Conservation (phyloP, 2,329 filamentous ascomycete genomes). For the Periconia sp. region DNA sequence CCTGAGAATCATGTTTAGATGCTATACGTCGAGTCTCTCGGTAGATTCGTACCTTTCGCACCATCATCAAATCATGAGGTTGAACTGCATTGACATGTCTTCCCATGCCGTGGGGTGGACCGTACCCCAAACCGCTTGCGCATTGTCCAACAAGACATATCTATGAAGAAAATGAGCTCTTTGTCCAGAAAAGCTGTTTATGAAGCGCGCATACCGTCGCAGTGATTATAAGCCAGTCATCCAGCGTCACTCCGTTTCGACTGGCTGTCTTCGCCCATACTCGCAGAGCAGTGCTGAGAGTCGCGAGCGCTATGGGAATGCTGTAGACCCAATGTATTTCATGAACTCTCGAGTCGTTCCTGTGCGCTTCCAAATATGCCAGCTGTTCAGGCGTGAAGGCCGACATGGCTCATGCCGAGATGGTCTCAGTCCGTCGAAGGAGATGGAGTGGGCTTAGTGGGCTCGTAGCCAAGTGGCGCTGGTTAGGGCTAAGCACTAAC, state of each 20-base stretch:
- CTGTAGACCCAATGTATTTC: conserved; percentile 37
- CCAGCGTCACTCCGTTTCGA: conserved; percentile 34
- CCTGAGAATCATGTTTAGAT: conserved; percentile 8
- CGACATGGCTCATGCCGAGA: conserved; percentile 18
- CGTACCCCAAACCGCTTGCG: conserved; percentile 28
- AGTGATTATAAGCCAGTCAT: conserved; percentile 35
- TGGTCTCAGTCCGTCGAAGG: neutral
- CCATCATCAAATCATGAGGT: conserved; percentile 28
- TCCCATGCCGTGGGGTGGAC: conserved; percentile 37
- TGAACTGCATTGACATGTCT: conserved; percentile 33
- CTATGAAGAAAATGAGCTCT: conserved; percentile 11
- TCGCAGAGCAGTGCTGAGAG: conserved; percentile 27
- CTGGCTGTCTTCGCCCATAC: conserved; percentile 34
- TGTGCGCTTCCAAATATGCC: conserved; percentile 31
- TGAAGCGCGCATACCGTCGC: conserved; percentile 26
- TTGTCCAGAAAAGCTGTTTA: neutral
- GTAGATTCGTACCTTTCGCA: conserved; percentile 23
- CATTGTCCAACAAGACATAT: conserved; percentile 35
- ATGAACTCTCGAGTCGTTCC: conserved; percentile 26
- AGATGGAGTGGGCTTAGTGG: conserved; percentile 1
- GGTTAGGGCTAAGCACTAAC: conserved; percentile 12
- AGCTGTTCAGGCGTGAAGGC: conserved; percentile 31
- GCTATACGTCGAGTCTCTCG: neutral
- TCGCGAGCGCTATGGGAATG: conserved; percentile 30
- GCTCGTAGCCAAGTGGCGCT: conserved; percentile 7